phyloP scores from a whole-genome alignment of 2,329 filamentous ascomycete species.

The Alternaria consortialis region DNA sequence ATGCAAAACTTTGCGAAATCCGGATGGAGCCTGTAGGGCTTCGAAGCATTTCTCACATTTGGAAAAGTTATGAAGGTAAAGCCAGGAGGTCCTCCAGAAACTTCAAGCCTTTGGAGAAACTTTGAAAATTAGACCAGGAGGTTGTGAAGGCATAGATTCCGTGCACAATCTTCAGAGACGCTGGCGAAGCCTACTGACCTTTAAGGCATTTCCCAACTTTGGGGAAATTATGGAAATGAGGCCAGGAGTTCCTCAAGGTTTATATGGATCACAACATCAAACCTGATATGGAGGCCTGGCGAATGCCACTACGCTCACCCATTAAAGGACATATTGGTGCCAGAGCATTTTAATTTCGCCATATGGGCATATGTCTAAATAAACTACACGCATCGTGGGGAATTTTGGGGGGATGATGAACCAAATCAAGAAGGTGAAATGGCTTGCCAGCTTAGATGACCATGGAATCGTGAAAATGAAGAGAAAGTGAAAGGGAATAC shows the following conservation, averaged over 20 bases:
- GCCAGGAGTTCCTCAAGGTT: neutral
- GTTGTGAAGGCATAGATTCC: neutral
- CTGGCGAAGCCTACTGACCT: neutral
- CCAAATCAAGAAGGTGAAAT: neutral
- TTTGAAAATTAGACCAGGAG: neutral
- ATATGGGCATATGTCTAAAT: slow-evolving; percentile 14
- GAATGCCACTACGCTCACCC: neutral
- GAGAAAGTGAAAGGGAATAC: slow-evolving; percentile 10
- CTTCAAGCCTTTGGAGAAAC: neutral
- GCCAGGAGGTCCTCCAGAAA: neutral
- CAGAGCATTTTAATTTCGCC: slow-evolving; percentile 24
- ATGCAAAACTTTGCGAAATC: neutral
- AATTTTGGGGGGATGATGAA: slow-evolving; percentile 1
- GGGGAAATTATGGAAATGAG: neutral
- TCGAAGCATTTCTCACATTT: too few relatives aligned
- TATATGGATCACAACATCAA: neutral
- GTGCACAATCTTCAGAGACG: neutral
- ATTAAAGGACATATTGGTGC: slow-evolving; percentile 9
- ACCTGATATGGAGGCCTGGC: neutral
- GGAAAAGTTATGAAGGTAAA: neutral
- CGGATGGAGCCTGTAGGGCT: neutral
- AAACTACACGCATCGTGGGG: slow-evolving; percentile 13
- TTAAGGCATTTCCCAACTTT: too few relatives aligned
- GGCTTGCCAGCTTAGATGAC: neutral
- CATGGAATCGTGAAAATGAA: slow-evolving; percentile 9